Conservation (phyloP, 345 rosid species). For the Erodium maritimum region DNA sequence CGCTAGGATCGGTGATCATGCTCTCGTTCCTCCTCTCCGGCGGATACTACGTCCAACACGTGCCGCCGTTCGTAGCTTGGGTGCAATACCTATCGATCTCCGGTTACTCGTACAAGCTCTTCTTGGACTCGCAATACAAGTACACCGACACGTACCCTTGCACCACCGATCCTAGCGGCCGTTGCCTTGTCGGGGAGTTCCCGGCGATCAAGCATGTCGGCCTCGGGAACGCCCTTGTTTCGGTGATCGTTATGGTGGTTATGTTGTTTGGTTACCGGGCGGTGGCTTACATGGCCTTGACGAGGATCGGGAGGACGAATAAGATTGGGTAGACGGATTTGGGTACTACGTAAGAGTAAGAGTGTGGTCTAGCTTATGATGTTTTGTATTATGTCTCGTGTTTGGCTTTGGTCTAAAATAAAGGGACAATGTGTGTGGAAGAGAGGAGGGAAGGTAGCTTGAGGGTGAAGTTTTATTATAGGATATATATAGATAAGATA, state of each 20-base stretch:
- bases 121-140: slow-evolving; percentile 36
- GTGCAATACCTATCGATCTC: slow-evolving; percentile 29
- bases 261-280: slow-evolving; percentile 36
- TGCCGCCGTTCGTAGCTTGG: slow-evolving; percentile 36
- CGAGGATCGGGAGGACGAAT: slow-evolving; percentile 25
- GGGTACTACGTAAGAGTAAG: too few species aligned
- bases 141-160: slow-evolving; percentile 22
- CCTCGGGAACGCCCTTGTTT: slow-evolving; percentile 19
- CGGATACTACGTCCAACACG: slow-evolving; percentile 40
- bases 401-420: neutral
- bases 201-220: slow-evolving; percentile 30
- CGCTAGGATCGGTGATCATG: slow-evolving; percentile 30
- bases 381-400: neutral
- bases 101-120: slow-evolving; percentile 32
- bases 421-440: too few species aligned
- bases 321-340: neutral
- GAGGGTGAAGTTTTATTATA: neutral
- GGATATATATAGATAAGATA: neutral
- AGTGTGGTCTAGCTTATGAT: neutral
- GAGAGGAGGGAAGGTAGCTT: neutral
- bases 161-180: neutral
- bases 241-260: slow-evolving; percentile 22
- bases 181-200: slow-evolving; percentile 36
- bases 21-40: slow-evolving; percentile 30
- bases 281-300: slow-evolving; percentile 38